Percentiles rank a stretch among this genome's conserved stretches.
Evolutionary conservation across 2,329 filamentous ascomycete genomes (phyloP).

Genomic region (Ceratocystis alfenasii): DNA sequence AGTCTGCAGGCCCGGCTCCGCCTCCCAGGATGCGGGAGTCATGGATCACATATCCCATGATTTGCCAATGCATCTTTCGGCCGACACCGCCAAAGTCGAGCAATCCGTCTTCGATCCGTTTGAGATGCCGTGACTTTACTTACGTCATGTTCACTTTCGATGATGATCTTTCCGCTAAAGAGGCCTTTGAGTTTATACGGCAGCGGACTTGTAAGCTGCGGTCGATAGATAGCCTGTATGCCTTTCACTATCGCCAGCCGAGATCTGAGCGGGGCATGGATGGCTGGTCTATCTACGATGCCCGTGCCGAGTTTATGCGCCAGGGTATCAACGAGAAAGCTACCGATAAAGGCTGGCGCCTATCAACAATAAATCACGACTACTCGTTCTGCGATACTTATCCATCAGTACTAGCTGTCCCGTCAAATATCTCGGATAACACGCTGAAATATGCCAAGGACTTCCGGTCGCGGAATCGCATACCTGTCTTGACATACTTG

Average conservation of each 20-base stretch:
- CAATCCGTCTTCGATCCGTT: constrained; percentile 67
- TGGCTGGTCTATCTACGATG: constrained; percentile 77
- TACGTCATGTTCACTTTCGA: constrained; percentile 84
- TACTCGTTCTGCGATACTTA: constrained; percentile 91
- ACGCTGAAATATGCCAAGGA: constrained; percentile 84
- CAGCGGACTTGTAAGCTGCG: constrained; percentile 69
- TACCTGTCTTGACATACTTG: constrained; percentile 86
- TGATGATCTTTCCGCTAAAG: constrained; percentile 60
- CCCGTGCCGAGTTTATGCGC: constrained; percentile 70
- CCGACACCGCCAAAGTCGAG: constrained; percentile 58
- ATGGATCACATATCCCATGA: constrained; percentile 93
- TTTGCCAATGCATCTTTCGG: constrained; percentile 66
- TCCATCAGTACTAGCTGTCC: constrained; percentile 72
- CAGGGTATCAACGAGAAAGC: constrained; percentile 77
- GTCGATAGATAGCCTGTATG: constrained; percentile 77
- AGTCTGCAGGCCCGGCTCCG: constrained; percentile 22
- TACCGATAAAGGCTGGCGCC: constrained; percentile 70
- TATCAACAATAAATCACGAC: constrained; percentile 80
- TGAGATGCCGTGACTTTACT: constrained; percentile 86
- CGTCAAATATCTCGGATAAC: constrained; percentile 86
- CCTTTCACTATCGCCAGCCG: constrained; percentile 71
- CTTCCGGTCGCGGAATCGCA: constrained; percentile 78
- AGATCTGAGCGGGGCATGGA: constrained; percentile 61
- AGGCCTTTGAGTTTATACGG: constrained; percentile 80
- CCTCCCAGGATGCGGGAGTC: constrained; percentile 47